Conservation (phyloP, 805 yeast genomes). For the Nakazawaea wyomingensis region DNA sequence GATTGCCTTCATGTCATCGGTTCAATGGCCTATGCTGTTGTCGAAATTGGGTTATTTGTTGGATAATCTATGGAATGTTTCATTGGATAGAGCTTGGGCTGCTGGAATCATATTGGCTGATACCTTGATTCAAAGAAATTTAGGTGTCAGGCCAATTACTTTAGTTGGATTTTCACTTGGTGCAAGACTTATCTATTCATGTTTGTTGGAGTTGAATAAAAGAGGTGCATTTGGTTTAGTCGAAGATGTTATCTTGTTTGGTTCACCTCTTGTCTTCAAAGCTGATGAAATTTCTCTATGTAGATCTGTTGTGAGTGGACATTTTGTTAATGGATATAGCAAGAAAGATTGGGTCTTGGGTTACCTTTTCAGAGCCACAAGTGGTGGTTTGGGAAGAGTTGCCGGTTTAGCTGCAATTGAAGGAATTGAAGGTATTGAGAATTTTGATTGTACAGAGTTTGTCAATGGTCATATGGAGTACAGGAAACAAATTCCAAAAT, state of each 20-base stretch:
- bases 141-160: slow-evolving; percentile 90
- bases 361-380: slow-evolving; percentile 88
- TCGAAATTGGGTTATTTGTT: slow-evolving; percentile 83
- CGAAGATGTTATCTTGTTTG: slow-evolving; percentile 83
- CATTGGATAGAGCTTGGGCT: slow-evolving; percentile 94
- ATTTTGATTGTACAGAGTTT: slow-evolving; percentile 77
- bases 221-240: slow-evolving; percentile 83
- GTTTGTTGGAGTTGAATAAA: slow-evolving; percentile 79
- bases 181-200: slow-evolving; percentile 85
- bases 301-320: slow-evolving; percentile 82
- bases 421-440: slow-evolving; percentile 62
- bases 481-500: slow-evolving; percentile 85
- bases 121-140: slow-evolving; percentile 76
- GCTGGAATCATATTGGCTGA: slow-evolving; percentile 92
- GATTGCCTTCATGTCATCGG: slow-evolving; percentile 85
- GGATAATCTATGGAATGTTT: slow-evolving; percentile 98
- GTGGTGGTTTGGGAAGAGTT: slow-evolving; percentile 89
- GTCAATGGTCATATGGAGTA: slow-evolving; percentile 98
- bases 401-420: slow-evolving; percentile 83
- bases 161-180: slow-evolving; percentile 92
- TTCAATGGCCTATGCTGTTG: slow-evolving; percentile 88
- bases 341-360: slow-evolving; percentile 95
- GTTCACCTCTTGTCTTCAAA: slow-evolving; percentile 80
- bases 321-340: slow-evolving; percentile 86
- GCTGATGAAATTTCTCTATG: slow-evolving; percentile 74